Base-by-base conservation (phyloP, 306 rosid genomes). In the Erythrophleum fordii region DNA sequence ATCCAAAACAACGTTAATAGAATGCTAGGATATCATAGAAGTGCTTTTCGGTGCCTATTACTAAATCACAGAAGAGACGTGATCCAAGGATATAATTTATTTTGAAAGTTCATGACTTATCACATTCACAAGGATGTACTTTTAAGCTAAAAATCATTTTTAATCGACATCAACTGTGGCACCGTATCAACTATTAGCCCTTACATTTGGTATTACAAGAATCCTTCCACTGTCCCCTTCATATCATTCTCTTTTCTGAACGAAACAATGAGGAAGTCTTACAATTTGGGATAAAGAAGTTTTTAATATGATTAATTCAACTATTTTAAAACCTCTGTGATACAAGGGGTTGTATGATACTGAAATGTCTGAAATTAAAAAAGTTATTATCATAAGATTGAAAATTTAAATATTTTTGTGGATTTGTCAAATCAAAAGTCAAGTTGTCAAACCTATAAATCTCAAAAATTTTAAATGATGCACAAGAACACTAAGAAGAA, bases 131-230 rank as follows among this genome's bases (percentile, higher is more conserved):
- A 58, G 18, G 22, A 58, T 31, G 26, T 22, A 23, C 35, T n/a
- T 65, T 73, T 72, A 66, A 65, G 55, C 20, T 37, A 52, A 34
- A 72, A 42, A 35, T 37, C 18, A 37, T 18, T 55, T 48, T 48
- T 49, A 72, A 31, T 25, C 62, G 53, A 72, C 66, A 67, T 49
- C 66, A 59, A 75, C 28, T 16, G 46, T 39, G 58, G 25, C 65
- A 58, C 22, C 25, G 65, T 26, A 11, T 25, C 14, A 22, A 22
- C 31, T 11, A 25, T 56, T 56, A 8, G 6, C 16, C 31, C 11
- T 8, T 1, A 11, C 52, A 46, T 7, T 8, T 22, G 26, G 9
- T 53, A 18, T 13, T 51, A n/a, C n/a, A 53, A n/a, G 6, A 22
- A 2, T 25, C 64, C 12, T 18, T 11, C 64, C 14, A 56, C 6